Evolutionary conservation across 148 eudicot genomes (phyloP).

Genomic region (Camellia sinensis): DNA sequence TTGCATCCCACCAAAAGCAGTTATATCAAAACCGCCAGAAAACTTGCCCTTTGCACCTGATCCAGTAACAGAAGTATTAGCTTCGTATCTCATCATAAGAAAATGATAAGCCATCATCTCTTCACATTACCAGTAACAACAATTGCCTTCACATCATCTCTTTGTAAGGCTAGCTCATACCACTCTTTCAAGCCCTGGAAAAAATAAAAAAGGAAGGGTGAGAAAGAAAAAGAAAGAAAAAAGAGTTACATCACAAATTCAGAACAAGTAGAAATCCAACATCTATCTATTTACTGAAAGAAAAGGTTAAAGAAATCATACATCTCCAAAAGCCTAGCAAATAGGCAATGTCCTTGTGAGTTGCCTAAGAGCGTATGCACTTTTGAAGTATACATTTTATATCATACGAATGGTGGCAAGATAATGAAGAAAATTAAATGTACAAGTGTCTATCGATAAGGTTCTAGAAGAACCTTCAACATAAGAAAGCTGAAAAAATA

Average conservation of each 20-base stretch:
- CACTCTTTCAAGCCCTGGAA: slow-evolving; percentile 64
- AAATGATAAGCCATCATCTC: slow-evolving; percentile 4
- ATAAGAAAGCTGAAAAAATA: too few relatives aligned
- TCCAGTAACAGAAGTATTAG: slow-evolving; percentile 20
- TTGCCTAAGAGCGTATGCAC: too few relatives aligned
- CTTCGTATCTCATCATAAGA: slow-evolving; percentile 5
- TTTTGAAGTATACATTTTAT: too few relatives aligned
- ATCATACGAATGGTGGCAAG: too few relatives aligned
- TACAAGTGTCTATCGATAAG: too few relatives aligned
- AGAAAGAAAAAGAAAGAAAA: background rate
- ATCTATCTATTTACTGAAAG: background rate
- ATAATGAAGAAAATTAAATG: too few relatives aligned
- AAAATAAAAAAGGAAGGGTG: slow-evolving; percentile 2
- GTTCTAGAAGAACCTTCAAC: too few relatives aligned
- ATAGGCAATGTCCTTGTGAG: too few relatives aligned
- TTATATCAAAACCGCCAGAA: slow-evolving; percentile 93
- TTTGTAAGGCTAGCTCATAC: slow-evolving; percentile 63
- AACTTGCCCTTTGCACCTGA: slow-evolving; percentile 86
- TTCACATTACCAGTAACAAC: slow-evolving; percentile 74
- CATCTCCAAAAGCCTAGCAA: too few relatives aligned
- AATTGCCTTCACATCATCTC: slow-evolving; percentile 93
- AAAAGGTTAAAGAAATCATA: background rate
- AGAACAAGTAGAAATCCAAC: background rate
- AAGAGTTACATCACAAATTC: background rate
- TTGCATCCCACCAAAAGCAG: slow-evolving; percentile 74